A percentile compares a stretch with the other conserved stretches of the same genome.
Evolutionary conservation across 176 grass and related monocot species (phyloP).

Genomic region (Elymus sibiricus): DNA sequence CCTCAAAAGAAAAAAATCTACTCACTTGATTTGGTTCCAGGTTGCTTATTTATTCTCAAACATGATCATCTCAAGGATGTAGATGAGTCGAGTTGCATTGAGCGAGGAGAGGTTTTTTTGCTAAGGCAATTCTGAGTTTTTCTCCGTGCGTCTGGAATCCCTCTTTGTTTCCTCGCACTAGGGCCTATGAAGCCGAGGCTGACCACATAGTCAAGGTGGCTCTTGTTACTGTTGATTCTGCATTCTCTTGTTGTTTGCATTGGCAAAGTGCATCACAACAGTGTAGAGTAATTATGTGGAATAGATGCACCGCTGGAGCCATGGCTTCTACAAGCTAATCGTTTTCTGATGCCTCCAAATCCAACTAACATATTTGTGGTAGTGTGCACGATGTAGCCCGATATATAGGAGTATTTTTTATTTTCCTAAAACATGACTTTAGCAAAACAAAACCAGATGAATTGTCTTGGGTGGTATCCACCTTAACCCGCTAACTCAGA

Average conservation of each 20-base stretch:
- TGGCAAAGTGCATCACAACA: rapidly evolving
- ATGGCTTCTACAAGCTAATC: not conserved
- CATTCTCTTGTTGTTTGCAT: not conserved
- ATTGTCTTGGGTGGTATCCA: not conserved
- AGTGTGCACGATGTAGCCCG: not conserved
- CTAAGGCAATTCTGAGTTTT: too few species aligned
- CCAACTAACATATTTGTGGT: not conserved
- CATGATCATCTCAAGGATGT: too few species aligned
- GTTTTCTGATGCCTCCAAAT: not conserved
- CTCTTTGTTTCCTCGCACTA: too few species aligned
- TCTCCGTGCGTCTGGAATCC: not conserved
- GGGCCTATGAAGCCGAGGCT: too few species aligned
- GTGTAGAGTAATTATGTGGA: not conserved
- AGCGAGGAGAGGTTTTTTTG: too few species aligned
- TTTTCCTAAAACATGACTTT: not conserved
- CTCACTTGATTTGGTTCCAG: too few species aligned
- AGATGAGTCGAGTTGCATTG: too few species aligned
- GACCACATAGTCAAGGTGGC: not conserved
- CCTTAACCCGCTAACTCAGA: too few species aligned
- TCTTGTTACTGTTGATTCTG: not conserved
- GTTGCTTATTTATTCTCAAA: too few species aligned
- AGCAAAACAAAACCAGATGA: not conserved
- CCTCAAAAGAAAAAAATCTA: too few species aligned
- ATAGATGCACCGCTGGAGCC: not conserved
- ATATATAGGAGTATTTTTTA: not conserved